Base-by-base conservation (phyloP, 2,329 filamentous ascomycete species). In the Boeremia lycopersici region DNA sequence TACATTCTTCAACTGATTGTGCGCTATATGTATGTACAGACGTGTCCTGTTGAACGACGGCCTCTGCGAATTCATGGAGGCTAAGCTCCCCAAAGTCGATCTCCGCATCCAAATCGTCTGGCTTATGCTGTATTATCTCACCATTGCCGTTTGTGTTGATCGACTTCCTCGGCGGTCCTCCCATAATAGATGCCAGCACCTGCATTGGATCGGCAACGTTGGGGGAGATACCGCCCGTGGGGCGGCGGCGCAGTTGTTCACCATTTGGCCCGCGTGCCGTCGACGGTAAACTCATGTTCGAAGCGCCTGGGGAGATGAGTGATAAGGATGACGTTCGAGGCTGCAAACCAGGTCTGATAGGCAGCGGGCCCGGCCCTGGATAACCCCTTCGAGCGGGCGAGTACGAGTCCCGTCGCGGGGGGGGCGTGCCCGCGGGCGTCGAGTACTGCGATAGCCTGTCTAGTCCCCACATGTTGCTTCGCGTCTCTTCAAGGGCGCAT, bases 31-130 rank as follows among this genome's bases (percentile, higher is more conserved):
- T 77, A 78, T 64, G 76, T 78, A 72, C 78, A 75, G 69, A 63
- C 62, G 60, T 65, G 48, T 63, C 55, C 43, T 61, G 68, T 58
- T 61, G 63, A 19, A 69, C 62, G 29, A 61, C 68, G 59, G 62
- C 68, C 40, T 76, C 68, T 15, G 83, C 86, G 64, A 95, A 87
- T 59, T 91, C 89, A 57, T 88, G 84, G 59, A 99, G 78, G 61
- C 89, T 90, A 45, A 95, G 76, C 0, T 85, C 89, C 11, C 82
- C 86, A 77, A 99, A 97, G 63, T 96, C 89, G 61, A 93, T 86
- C 5, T 89, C 83, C 33, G 85, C 79, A 1, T 85, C 81, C 35
- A 93, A 70, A 41, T 76, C 71, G 25, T 68, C 64, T 11, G 80
- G 81, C 62, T 71, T 70, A 40, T 82, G 75, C 4, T 63, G 82